These are phyloP conservation scores for Teunomyces stri DNA, from an alignment of 805 yeast species.

Conservation along the genomic window DNA sequence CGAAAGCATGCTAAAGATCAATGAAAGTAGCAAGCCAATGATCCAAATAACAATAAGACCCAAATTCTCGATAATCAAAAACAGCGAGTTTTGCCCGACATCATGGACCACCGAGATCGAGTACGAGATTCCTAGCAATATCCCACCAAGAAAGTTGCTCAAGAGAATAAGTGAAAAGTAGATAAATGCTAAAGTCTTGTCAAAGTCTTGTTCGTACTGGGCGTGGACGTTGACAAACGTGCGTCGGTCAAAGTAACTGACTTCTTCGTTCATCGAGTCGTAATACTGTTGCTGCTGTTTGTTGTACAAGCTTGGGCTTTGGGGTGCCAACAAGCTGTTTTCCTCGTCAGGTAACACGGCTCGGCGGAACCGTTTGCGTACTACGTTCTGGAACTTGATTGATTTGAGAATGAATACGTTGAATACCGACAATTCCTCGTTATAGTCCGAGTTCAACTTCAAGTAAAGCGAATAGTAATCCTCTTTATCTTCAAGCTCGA, in stretches of 20 bases:
- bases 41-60: slow-evolving; percentile 30
- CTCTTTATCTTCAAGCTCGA: slow-evolving; percentile 16
- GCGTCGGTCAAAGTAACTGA: slow-evolving; percentile 19
- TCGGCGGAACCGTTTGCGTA: slow-evolving; percentile 4
- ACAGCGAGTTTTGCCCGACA: slow-evolving; percentile 16
- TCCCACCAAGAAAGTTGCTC: slow-evolving; percentile 37
- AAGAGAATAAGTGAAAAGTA: slow-evolving; percentile 35
- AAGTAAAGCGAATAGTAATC: slow-evolving; percentile 23
- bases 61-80: slow-evolving; percentile 28
- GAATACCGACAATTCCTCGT: slow-evolving; percentile 13
- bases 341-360: not conserved
- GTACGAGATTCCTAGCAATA: slow-evolving; percentile 39
- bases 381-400: slow-evolving; percentile 20
- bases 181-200: slow-evolving; percentile 33
- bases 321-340: not conserved
- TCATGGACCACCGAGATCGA: slow-evolving; percentile 24
- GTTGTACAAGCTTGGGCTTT: no score
- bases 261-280: slow-evolving; percentile 36
- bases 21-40: slow-evolving; percentile 31
- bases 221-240: slow-evolving; percentile 18
- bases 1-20: slow-evolving; percentile 34
- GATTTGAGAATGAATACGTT: slow-evolving; percentile 20
- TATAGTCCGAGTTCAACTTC: slow-evolving; percentile 16
- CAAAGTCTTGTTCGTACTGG: slow-evolving; percentile 33
- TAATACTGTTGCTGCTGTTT: slow-evolving; percentile 15